A percentile compares a stretch with the other conserved stretches of the same genome.
These are phyloP conservation scores for Sanghuangporus sanghuang DNA, from an alignment of 1,284 basidiomycete species.

Conservation along the genomic window DNA sequence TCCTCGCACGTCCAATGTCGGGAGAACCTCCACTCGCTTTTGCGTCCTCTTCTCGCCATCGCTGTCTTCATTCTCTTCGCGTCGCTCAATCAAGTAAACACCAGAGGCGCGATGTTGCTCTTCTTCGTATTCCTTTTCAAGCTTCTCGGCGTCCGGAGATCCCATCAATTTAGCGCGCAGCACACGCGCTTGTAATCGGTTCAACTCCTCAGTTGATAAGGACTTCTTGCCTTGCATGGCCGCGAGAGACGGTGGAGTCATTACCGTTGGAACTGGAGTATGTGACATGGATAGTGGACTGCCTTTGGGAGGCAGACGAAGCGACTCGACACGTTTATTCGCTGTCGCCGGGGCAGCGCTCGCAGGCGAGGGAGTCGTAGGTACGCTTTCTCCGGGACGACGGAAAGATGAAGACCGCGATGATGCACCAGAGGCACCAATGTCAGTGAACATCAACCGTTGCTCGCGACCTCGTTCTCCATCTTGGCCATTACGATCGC, in stretches of 20 bases:
- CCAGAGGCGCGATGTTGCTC: constrained; percentile 44
- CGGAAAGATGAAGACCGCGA: constrained; percentile 78
- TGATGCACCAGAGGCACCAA: constrained; percentile 54
- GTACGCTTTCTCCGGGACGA: constrained; percentile 62
- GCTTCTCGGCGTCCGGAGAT: constrained; percentile 60
- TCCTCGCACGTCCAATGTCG: constrained; percentile 85
- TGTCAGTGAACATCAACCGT: constrained; percentile 64
- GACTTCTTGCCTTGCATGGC: constrained; percentile 33
- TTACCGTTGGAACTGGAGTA: constrained; percentile 85
- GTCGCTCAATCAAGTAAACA: constrained; percentile 23
- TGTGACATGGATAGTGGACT: constrained; percentile 40
- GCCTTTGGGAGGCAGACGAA: constrained; percentile 47
- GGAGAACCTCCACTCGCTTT: constrained; percentile 75
- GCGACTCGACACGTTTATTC: constrained; percentile 50
- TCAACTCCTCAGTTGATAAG: constrained; percentile 75
- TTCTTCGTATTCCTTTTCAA: constrained; percentile 83
- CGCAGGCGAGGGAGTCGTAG: constrained; percentile 54
- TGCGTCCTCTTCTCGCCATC: constrained; percentile 38
- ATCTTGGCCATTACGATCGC: constrained; percentile 31
- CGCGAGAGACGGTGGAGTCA: constrained; percentile 61
- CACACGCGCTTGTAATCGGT: constrained; percentile 91
- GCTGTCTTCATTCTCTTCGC: constrained; percentile 35
- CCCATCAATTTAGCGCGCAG: constrained; percentile 86
- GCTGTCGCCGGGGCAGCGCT: constrained; percentile 31
- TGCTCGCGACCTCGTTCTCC: constrained; percentile 51